phyloP scores from a whole-genome alignment of 768 basidiomycete species.

The Tephrocybe sp. region DNA sequence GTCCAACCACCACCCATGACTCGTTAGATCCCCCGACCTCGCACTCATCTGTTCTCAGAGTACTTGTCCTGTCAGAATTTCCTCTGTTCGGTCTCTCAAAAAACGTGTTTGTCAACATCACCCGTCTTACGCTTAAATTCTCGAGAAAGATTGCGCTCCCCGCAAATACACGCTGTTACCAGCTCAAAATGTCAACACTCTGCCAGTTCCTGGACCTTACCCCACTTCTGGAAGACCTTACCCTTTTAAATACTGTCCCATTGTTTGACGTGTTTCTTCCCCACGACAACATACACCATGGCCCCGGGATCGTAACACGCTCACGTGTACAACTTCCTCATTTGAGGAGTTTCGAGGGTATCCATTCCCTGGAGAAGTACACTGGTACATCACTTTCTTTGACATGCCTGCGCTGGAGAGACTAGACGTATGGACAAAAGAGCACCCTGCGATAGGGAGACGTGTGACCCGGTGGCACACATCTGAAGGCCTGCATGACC shows the following conservation, averaged over 20 bases:
- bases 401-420: slow-evolving; percentile 25
- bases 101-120: slow-evolving; percentile 37
- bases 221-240: slow-evolving; percentile 41
- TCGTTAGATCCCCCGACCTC: no score
- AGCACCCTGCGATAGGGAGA: background rate
- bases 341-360: slow-evolving; percentile 43
- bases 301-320: background rate
- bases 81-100: slow-evolving; percentile 38
- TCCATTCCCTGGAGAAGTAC: slow-evolving; percentile 41
- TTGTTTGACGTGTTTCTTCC: slow-evolving; percentile 31
- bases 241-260: slow-evolving; percentile 41
- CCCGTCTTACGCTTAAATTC: slow-evolving; percentile 42
- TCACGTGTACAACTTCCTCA: slow-evolving; percentile 32
- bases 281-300: slow-evolving; percentile 8
- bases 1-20: background rate
- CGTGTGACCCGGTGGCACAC: slow-evolving; percentile 1
- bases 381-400: slow-evolving; percentile 43
- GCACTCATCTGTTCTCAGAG: slow-evolving; percentile 20
- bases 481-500: background rate
- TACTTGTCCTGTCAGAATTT: slow-evolving; percentile 42
- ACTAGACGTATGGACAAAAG: slow-evolving; percentile 2
- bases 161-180: slow-evolving; percentile 27
- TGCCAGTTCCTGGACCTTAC: slow-evolving; percentile 35
- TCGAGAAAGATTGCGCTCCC: slow-evolving; percentile 22
- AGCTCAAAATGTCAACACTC: slow-evolving; percentile 40